These are phyloP conservation scores for Xerocomellus dryophilus DNA, from an alignment of 768 basidiomycete genomes.

Conservation along the genomic window DNA sequence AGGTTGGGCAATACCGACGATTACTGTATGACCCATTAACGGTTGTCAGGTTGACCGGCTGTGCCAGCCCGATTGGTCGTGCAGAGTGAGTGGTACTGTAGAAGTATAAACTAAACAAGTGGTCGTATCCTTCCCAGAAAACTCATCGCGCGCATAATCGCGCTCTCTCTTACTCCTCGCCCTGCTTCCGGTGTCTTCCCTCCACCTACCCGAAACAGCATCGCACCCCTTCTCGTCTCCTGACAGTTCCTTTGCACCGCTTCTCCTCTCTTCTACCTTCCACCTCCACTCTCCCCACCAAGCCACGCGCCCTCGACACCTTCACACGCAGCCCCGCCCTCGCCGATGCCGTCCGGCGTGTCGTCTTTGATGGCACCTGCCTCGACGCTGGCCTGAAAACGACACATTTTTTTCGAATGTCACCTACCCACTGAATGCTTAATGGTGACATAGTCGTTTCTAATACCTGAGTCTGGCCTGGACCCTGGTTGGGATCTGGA, in stretches of 20 bases:
- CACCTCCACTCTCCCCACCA: constrained; percentile 42
- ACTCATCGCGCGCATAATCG: constrained; percentile 47
- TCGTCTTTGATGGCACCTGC: constrained; percentile 41
- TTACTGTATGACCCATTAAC: too few relatives aligned
- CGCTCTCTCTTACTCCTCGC: constrained; percentile 28
- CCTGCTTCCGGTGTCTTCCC: constrained; percentile 24
- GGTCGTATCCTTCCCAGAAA: constrained; percentile 38
- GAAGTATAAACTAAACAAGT: too few relatives aligned
- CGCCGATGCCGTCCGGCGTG: constrained; percentile 37
- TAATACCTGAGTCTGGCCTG: too few relatives aligned
- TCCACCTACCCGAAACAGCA: constrained; percentile 19
- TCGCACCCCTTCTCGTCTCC: constrained; percentile 50
- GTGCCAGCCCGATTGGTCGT: constrained; percentile 10
- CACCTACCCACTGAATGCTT: too few relatives aligned
- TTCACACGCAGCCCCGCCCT: constrained; percentile 39
- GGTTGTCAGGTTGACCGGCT: constrained; percentile 1
- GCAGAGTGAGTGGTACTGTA: too few relatives aligned
- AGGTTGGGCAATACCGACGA: background rate
- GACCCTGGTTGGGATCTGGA: too few relatives aligned
- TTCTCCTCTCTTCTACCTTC: constrained; percentile 55
- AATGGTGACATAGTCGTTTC: too few relatives aligned
- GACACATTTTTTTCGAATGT: too few relatives aligned
- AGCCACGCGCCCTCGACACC: constrained; percentile 36
- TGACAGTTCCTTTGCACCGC: constrained; percentile 53
- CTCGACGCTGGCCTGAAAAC: constrained; percentile 32